phyloP scores from a whole-genome alignment of 2,329 filamentous ascomycete genomes.

The Pseudocercospora cruenta region DNA sequence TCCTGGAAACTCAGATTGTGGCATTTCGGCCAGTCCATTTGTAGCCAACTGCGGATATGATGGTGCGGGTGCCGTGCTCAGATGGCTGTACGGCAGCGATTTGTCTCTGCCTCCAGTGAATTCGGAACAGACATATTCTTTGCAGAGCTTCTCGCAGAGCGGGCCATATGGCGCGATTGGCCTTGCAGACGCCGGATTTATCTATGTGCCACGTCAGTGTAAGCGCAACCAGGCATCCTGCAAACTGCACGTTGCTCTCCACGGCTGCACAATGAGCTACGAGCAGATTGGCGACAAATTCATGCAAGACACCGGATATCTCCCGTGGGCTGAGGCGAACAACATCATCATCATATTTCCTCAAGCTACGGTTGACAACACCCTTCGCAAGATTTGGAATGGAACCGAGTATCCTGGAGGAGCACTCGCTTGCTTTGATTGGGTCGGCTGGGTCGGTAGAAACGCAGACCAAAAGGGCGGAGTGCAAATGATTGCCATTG shows the following conservation, averaged over 20 bases:
- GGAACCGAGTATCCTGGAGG: constrained; percentile 4
- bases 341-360: constrained; percentile 16
- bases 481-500: constrained; percentile 18
- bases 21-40: background rate
- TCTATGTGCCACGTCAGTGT: constrained; percentile 13
- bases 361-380: constrained; percentile 14
- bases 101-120: background rate
- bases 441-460: constrained; percentile 12
- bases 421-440: constrained; percentile 18
- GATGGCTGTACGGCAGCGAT: constrained; percentile 15
- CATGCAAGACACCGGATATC: constrained; percentile 12
- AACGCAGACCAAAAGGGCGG: constrained; percentile 17
- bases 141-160: constrained; percentile 5
- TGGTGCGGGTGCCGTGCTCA: constrained; percentile 17
- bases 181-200: constrained; percentile 9
- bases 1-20: constrained; percentile 3
- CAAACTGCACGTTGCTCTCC: constrained; percentile 19
- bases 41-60: constrained; percentile 19
- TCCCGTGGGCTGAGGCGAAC: constrained; percentile 19
- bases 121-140: background rate
- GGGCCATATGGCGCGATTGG: constrained; percentile 9
- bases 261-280: constrained; percentile 18
- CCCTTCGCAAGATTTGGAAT: constrained; percentile 11
- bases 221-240: background rate
- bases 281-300: constrained; percentile 15